These are phyloP conservation scores for Cladosporium sphaerospermum DNA, from an alignment of 2,329 filamentous ascomycete genomes.

Conservation along the genomic window DNA sequence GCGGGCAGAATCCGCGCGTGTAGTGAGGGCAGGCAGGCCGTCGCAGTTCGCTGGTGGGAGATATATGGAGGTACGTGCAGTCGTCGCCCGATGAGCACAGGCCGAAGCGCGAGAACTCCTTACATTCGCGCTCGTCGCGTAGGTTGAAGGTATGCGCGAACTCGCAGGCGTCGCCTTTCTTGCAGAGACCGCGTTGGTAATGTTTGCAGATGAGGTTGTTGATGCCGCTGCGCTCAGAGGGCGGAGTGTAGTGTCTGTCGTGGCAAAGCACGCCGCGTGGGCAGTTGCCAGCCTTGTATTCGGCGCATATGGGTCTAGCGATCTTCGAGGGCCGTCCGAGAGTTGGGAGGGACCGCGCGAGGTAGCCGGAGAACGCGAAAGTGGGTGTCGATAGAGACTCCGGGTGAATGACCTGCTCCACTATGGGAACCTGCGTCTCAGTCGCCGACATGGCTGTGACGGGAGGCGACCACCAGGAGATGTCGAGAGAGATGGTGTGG, in stretches of 20 bases:
- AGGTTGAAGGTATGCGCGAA: conserved; percentile 99
- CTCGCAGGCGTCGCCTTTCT: conserved; percentile 94
- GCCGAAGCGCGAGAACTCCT: conserved; percentile 87
- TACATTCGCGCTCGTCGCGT: conserved; percentile 96
- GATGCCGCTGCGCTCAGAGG: conserved; percentile 34
- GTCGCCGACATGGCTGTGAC: conserved; percentile 19
- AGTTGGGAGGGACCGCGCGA: conserved; percentile 24
- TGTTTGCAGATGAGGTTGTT: conserved; percentile 87
- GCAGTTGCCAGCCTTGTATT: conserved; percentile 79
- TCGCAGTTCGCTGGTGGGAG: conserved; percentile 54
- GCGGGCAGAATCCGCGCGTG: conserved; percentile 87
- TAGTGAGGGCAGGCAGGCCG: conserved; percentile 74
- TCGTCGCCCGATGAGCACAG: conserved; percentile 97
- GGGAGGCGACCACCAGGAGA: too few species aligned
- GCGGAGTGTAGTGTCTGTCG: conserved; percentile 64
- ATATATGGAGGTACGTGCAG: conserved; percentile 55
- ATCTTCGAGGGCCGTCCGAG: conserved; percentile 31
- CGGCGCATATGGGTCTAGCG: conserved; percentile 66
- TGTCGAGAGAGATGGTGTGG: too few species aligned
- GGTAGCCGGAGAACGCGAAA: conserved; percentile 31
- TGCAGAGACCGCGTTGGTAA: conserved; percentile 94
- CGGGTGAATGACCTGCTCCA: conserved; percentile 28
- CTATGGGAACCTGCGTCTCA: conserved; percentile 17
- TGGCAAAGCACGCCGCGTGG: conserved; percentile 77
- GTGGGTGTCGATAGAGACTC: conserved; percentile 20